Conservation (phyloP, 2,329 filamentous ascomycete species). For the Sporothrix schenckii region DNA sequence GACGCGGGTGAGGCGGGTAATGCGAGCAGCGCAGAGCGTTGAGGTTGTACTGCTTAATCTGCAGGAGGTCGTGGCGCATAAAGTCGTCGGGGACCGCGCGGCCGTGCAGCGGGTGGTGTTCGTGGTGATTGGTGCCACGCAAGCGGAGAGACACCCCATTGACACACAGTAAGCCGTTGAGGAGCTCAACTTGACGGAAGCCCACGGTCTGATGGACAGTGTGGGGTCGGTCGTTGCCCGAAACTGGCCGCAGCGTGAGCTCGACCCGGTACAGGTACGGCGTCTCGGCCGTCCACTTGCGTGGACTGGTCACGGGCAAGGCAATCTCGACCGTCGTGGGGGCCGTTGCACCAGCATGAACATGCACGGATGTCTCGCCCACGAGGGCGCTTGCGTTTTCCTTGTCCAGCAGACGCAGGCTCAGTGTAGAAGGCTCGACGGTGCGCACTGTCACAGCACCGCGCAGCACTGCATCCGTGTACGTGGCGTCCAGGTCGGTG, state of each 20-base stretch:
- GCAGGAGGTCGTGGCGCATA: conserved; percentile 62
- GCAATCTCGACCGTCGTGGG: conserved; percentile 37
- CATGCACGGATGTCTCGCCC: conserved; percentile 3
- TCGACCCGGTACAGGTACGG: conserved; percentile 63
- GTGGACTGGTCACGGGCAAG: conserved; percentile 55
- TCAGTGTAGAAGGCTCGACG: conserved; percentile 44
- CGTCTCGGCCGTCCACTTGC: conserved; percentile 70
- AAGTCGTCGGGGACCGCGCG: conserved; percentile 66
- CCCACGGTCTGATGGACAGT: conserved; percentile 59
- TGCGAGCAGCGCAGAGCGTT: conserved; percentile 71
- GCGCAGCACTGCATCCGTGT: conserved; percentile 54
- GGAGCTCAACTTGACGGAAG: conserved; percentile 66
- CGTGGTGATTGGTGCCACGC: conserved; percentile 69
- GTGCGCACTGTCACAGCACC: conserved; percentile 50
- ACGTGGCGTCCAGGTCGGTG: conserved; percentile 55
- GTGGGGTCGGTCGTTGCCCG: conserved; percentile 40
- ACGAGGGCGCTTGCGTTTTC: not conserved
- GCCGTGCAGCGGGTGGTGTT: conserved; percentile 67
- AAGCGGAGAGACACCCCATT: conserved; percentile 65
- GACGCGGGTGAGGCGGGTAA: conserved; percentile 63
- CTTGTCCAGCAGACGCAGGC: conserved; percentile 40
- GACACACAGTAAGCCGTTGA: conserved; percentile 61
- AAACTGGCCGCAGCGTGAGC: conserved; percentile 45
- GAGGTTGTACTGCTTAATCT: conserved; percentile 73
- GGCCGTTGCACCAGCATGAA: not conserved